phyloP scores from a whole-genome alignment of 176 grass and related monocot species.

The Bolboschoenus planiculmis region DNA sequence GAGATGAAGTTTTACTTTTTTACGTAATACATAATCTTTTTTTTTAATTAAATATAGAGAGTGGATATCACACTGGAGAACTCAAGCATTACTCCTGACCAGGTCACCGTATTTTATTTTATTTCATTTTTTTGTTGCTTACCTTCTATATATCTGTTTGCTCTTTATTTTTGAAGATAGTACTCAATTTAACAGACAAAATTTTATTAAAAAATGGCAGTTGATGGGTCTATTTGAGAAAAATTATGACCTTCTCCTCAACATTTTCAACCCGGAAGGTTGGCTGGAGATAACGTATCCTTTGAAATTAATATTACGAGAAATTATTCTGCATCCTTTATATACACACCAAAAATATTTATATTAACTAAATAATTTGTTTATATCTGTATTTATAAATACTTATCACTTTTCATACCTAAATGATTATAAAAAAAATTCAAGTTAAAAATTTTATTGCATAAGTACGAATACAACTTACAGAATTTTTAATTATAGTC shows the following conservation, averaged over 20 bases:
- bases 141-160: background rate
- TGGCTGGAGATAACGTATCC: constrained; percentile 99
- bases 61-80: constrained; percentile 80
- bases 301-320: constrained; percentile 3
- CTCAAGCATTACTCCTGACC: constrained; percentile 69
- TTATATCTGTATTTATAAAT: too few relatives aligned
- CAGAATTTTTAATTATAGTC: too few relatives aligned
- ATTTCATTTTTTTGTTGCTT: background rate
- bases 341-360: too few relatives aligned
- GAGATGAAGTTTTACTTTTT: background rate
- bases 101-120: constrained; percentile 36
- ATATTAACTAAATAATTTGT: too few relatives aligned
- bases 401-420: too few relatives aligned
- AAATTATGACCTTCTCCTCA: constrained; percentile 77
- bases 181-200: background rate
- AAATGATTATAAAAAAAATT: too few relatives aligned
- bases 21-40: background rate
- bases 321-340: too few relatives aligned
- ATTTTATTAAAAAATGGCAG: constrained; percentile 20
- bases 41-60: constrained; percentile 44
- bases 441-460: too few relatives aligned
- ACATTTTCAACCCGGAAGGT: constrained; percentile 86
- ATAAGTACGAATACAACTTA: too few relatives aligned
- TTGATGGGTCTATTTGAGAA: constrained; percentile 84
- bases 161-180: background rate